Conservation (phyloP, 2,329 filamentous ascomycete species). For the Eurotiales sp. region DNA sequence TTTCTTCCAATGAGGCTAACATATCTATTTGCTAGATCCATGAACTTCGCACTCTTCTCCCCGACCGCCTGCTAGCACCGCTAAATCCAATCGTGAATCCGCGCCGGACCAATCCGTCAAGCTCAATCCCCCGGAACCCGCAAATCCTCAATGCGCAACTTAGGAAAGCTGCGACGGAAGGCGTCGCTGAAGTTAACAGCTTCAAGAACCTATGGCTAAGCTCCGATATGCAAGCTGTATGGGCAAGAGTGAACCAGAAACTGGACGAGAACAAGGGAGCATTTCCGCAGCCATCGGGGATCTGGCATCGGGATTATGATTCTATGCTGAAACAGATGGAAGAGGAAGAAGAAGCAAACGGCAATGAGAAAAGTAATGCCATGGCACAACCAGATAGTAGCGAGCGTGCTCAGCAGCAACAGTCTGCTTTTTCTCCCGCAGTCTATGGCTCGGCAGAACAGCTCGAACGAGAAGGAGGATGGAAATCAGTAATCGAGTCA, state of each 20-base stretch:
- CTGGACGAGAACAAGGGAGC: conserved; percentile 34
- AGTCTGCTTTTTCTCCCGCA: neutral
- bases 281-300: conserved; percentile 32
- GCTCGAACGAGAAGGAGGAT: conserved; percentile 18
- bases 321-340: conserved; percentile 30
- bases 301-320: conserved; percentile 42
- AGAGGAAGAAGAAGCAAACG: conserved; percentile 25
- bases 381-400: neutral
- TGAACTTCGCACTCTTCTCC: conserved; percentile 39
- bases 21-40: conserved; percentile 32
- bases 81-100: conserved; percentile 37
- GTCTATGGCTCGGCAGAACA: neutral
- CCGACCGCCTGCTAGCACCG: conserved; percentile 38
- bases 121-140: conserved; percentile 30
- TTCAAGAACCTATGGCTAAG: conserved; percentile 41
- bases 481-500: conserved; percentile 30
- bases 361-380: conserved; percentile 19
- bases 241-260: conserved; percentile 33
- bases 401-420: neutral
- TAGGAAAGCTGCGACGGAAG: conserved; percentile 30
- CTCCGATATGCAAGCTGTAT: conserved; percentile 37
- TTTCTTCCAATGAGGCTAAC: too few relatives aligned
- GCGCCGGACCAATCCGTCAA: conserved; percentile 18
- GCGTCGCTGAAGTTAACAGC: conserved; percentile 33
- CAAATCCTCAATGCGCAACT: conserved; percentile 32